These are phyloP conservation scores for Kondoa subrosea DNA, from an alignment of 768 basidiomycete genomes.

Conservation along the genomic window DNA sequence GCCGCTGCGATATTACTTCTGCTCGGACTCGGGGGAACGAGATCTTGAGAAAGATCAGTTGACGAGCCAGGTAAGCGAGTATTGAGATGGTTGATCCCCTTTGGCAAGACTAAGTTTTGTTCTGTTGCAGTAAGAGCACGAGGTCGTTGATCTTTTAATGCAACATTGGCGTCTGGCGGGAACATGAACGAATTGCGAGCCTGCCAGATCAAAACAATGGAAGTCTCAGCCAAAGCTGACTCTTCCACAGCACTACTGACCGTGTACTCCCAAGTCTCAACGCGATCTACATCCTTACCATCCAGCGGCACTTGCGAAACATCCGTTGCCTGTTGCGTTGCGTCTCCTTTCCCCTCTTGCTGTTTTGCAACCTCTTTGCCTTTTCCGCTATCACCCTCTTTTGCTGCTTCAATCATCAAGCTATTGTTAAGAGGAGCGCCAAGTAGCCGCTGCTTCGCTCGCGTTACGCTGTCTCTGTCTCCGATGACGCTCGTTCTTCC, in stretches of 20 bases:
- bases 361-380: constrained; percentile 15
- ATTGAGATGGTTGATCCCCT: constrained; percentile 55
- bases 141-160: constrained; percentile 47
- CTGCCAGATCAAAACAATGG: constrained; percentile 34
- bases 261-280: constrained; percentile 26
- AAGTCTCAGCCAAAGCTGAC: not conserved
- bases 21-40: constrained; percentile 58
- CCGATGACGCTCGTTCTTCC: constrained; percentile 11
- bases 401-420: constrained; percentile 55
- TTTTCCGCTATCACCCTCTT: constrained; percentile 36
- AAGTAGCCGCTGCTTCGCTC: constrained; percentile 14
- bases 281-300: constrained; percentile 8
- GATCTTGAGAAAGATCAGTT: constrained; percentile 11
- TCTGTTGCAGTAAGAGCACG: constrained; percentile 20
- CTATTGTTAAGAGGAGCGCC: constrained; percentile 19
- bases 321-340: constrained; percentile 9
- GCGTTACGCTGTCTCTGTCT: constrained; percentile 15
- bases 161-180: constrained; percentile 70
- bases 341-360: constrained; percentile 20
- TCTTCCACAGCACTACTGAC: constrained; percentile 34
- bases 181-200: constrained; percentile 92
- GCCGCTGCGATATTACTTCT: constrained; percentile 80
- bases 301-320: constrained; percentile 4
- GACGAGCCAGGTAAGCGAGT: constrained; percentile 56
- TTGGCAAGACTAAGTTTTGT: constrained; percentile 36